A percentile compares a stretch with the other conserved stretches of the same genome.
These are phyloP conservation scores for Pestalotiopsis sp. DNA, from an alignment of 2,329 filamentous ascomycete genomes.

Conservation along the genomic window DNA sequence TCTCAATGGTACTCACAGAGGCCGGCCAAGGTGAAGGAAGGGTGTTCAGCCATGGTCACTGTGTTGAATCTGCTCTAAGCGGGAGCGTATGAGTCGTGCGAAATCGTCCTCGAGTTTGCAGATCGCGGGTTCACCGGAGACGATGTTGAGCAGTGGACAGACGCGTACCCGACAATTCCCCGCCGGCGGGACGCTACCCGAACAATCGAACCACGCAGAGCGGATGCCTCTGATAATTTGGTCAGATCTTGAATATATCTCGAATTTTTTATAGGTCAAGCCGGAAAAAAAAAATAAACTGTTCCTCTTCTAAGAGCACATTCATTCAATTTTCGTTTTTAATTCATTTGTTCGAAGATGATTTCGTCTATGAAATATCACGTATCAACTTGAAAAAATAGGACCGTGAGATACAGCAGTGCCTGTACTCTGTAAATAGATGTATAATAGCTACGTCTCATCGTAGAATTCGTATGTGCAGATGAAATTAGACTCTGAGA, in stretches of 20 bases:
- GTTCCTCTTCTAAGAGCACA: too few relatives aligned
- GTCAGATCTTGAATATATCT: neutral
- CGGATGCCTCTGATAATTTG: neutral
- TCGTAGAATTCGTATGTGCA: too few relatives aligned
- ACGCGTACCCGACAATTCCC: slow-evolving; percentile 1
- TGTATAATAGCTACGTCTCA: too few relatives aligned
- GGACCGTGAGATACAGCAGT: too few relatives aligned
- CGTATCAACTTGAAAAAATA: too few relatives aligned
- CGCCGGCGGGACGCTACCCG: slow-evolving; percentile 1
- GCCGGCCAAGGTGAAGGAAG: slow-evolving; percentile 42
- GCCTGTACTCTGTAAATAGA: too few relatives aligned
- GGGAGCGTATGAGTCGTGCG: neutral
- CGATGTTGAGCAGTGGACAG: neutral
- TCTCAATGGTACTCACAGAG: slow-evolving; percentile 33
- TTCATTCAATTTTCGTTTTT: too few relatives aligned
- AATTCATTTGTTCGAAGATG: too few relatives aligned
- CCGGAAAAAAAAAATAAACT: too few relatives aligned
- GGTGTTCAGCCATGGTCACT: slow-evolving; percentile 42
- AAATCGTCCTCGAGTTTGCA: neutral
- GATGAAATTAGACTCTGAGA: too few relatives aligned
- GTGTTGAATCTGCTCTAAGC: neutral
- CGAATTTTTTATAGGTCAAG: too few relatives aligned
- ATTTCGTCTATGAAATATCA: too few relatives aligned
- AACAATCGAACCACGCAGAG: neutral
- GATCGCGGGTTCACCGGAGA: neutral